phyloP scores from a whole-genome alignment of 2,329 filamentous ascomycete species.

The Talaromyces sp. region DNA sequence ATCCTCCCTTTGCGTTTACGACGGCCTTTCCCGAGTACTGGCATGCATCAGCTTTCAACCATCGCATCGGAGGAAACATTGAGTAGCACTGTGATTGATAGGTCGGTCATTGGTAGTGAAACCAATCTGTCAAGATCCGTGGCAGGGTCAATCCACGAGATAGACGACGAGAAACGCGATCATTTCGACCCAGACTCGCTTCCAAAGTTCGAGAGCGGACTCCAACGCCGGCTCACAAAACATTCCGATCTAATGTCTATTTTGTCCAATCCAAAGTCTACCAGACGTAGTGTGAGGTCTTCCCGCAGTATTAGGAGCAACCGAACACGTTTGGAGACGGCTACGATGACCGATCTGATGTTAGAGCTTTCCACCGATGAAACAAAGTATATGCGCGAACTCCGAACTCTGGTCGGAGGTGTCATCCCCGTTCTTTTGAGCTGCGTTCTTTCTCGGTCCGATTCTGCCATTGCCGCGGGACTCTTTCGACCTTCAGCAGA shows the following conservation, averaged over 20 bases:
- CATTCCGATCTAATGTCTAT: constrained; percentile 94
- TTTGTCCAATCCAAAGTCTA: constrained; percentile 63
- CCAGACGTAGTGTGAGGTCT: constrained; percentile 68
- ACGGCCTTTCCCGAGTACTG: constrained; percentile 51
- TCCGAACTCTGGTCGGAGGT: constrained; percentile 89
- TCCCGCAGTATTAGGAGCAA: constrained; percentile 74
- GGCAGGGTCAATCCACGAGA: not conserved
- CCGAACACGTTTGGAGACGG: constrained; percentile 62
- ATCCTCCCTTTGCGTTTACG: constrained; percentile 42
- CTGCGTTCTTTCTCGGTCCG: constrained; percentile 72
- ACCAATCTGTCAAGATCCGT: constrained; percentile 28
- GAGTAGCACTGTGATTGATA: constrained; percentile 33
- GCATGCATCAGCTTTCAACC: constrained; percentile 55
- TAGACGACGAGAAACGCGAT: constrained; percentile 40
- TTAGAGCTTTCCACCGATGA: constrained; percentile 80
- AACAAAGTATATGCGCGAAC: constrained; percentile 79
- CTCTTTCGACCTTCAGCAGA: constrained; percentile 61
- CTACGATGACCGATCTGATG: constrained; percentile 72
- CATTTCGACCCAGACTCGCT: constrained; percentile 44
- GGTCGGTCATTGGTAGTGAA: constrained; percentile 19
- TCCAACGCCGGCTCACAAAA: constrained; percentile 77
- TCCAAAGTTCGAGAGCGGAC: constrained; percentile 45
- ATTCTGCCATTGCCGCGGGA: constrained; percentile 61
- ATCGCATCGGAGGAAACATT: constrained; percentile 58
- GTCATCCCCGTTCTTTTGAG: constrained; percentile 89